Evolutionary conservation across 129 eudicot species (phyloP), one percentile per base, ranked within the genome.

Genomic region (Escallonia herrerae): DNA sequence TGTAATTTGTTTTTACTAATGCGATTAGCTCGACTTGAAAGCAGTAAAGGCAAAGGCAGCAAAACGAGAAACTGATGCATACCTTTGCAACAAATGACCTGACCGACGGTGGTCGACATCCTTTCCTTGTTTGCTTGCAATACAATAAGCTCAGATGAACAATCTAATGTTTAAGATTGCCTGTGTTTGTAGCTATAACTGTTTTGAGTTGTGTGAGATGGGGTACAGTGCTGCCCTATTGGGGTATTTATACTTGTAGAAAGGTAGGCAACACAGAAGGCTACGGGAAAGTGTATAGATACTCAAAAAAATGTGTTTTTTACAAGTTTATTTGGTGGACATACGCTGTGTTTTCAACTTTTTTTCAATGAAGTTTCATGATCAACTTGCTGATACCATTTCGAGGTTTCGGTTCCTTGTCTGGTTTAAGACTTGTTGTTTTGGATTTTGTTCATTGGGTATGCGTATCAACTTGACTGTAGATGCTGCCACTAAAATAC

Each of bases 51-150:
- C 33, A 22, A 22, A 22, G 33, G 33, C 33, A 22, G 33, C 33
- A 1, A 22, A 22, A 22, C 33, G 1, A 68, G 8, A 5, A 59
- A 50, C 33, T 58, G 52, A 1, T 43, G 44, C 57, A 50, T 62
- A 80, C 89, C 89, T 84, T 81, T 84, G 81, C 91, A 85, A 53
- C 82, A 79, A 48, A 84, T 84, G 51, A 81, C 78, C 42, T 81
- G 84, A 42, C 84, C 86, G 12, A 55, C 59, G 13, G 77, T 75
- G 72, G 63, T 75, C 11, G 83, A 42, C 87, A 73, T 72, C 67
- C 68, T 65, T 68, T 48, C 33, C 43, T 45, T 67, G 3, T 15
- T 10, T 4, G 54, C 8, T 49, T 53, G 2, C 14, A 12, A 53
- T 14, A 11, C 14, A 22, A 2, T 14, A 3, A 53, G 13, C 58